A percentile compares a stretch with the other conserved stretches of the same genome.
Conservation (phyloP, 2,329 filamentous ascomycete species). For the Samsoniella hepiali region DNA sequence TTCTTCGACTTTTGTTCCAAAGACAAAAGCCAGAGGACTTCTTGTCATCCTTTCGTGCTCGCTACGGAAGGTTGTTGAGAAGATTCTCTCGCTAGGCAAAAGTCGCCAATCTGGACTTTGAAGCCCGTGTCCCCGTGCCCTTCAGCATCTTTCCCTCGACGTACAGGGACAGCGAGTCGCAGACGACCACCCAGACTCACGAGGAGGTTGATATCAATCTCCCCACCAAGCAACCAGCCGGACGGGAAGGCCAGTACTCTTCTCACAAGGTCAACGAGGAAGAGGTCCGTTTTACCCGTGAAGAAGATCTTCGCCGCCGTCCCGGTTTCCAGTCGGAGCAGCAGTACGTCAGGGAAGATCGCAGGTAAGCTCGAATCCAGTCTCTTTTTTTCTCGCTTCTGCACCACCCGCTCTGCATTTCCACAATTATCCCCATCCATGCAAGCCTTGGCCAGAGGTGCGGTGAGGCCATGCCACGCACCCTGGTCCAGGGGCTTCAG, state of each 20-base stretch:
- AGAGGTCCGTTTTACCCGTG: constrained; percentile 77
- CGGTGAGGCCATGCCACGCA: constrained; percentile 12
- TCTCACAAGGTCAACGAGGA: constrained; percentile 72
- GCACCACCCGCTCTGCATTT: constrained; percentile 16
- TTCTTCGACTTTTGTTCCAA: constrained; percentile 51
- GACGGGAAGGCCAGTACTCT: constrained; percentile 96
- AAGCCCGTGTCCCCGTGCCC: constrained; percentile 97
- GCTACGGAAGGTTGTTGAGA: constrained; percentile 62
- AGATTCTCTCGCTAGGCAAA: constrained; percentile 64
- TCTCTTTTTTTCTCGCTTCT: constrained; percentile 3
- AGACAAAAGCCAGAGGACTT: constrained; percentile 64
- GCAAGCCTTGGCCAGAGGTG: constrained; percentile 11
- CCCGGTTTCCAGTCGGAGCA: constrained; percentile 60
- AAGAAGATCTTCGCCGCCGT: constrained; percentile 73
- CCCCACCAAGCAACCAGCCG: constrained; percentile 70
- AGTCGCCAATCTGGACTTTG: constrained; percentile 99
- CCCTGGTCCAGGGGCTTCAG: constrained; percentile 14
- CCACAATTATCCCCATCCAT: constrained; percentile 4
- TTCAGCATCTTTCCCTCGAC: constrained; percentile 99
- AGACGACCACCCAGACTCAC: constrained; percentile 63
- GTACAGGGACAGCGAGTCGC: constrained; percentile 67
- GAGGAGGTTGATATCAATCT: constrained; percentile 87
- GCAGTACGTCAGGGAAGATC: constrained; percentile 48
- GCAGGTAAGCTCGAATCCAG: constrained; percentile 45
- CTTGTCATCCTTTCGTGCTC: constrained; percentile 66